Conservation (phyloP, 331 rosid genomes). For the Stylosanthes scabra region DNA sequence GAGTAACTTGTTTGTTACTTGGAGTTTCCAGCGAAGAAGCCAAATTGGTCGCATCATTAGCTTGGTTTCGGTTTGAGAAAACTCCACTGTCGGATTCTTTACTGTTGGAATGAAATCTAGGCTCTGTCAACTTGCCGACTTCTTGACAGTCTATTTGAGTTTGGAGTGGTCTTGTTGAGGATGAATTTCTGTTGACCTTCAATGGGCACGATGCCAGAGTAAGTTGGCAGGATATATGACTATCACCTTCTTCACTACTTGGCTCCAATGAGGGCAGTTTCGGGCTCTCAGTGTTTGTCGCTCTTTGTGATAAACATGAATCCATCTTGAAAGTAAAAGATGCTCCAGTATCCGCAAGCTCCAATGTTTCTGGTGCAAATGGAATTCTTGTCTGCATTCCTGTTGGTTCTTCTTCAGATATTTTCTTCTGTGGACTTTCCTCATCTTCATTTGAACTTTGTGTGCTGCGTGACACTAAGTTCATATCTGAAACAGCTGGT, state of each 20-base stretch:
- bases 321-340: constrained; percentile 85
- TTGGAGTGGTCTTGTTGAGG: constrained; percentile 64
- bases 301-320: constrained; percentile 59
- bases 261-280: constrained; percentile 65
- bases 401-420: constrained; percentile 63
- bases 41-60: constrained; percentile 46
- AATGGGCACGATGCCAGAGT: constrained; percentile 77
- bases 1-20: constrained; percentile 54
- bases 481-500: constrained; percentile 81
- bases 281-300: constrained; percentile 54
- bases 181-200: constrained; percentile 56
- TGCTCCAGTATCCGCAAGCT: constrained; percentile 94
- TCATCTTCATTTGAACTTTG: constrained; percentile 89
- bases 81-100: constrained; percentile 63
- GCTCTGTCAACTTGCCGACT: constrained; percentile 56
- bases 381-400: constrained; percentile 59
- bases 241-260: constrained; percentile 82
- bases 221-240: constrained; percentile 81
- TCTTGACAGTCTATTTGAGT: constrained; percentile 63
- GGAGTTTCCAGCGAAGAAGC: constrained; percentile 57
- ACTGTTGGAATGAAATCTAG: constrained; percentile 46
- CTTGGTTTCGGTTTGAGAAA: constrained; percentile 44
- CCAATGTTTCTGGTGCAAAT: constrained; percentile 75
- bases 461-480: constrained; percentile 81
- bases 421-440: constrained; percentile 60